Percentiles rank a stretch among this genome's conserved stretches.
phyloP scores from a whole-genome alignment of 2,329 filamentous ascomycete genomes.

The Zelopaecilomyces penicillatus region DNA sequence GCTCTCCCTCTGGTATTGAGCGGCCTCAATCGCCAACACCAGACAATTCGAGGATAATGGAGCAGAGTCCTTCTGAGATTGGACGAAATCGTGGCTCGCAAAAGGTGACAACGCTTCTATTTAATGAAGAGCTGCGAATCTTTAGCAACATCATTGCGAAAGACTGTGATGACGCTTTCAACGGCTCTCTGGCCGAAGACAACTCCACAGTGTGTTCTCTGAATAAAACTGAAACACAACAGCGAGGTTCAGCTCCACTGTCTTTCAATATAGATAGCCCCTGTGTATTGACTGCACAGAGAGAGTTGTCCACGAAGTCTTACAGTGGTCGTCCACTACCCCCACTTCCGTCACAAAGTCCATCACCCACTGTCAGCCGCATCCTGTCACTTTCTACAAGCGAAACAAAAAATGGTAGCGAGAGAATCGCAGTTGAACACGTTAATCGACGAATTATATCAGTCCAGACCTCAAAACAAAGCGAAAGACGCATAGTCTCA shows the following conservation, averaged over 20 bases:
- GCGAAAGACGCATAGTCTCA: conserved; percentile 40
- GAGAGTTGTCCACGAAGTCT: conserved; percentile 22
- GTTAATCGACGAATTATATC: conserved; percentile 22
- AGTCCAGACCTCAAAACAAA: conserved; percentile 23
- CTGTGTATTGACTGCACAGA: conserved; percentile 18
- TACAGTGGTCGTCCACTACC: conserved; percentile 46
- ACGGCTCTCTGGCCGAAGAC: conserved; percentile 46
- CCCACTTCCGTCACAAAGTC: conserved; percentile 30
- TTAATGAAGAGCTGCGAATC: conserved; percentile 70
- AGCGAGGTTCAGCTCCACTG: conserved; percentile 32
- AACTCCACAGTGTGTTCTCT: conserved; percentile 27
- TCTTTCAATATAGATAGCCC: conserved; percentile 32
- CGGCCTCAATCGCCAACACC: conserved; percentile 20
- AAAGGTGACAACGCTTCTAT: conserved; percentile 25
- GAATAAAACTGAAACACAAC: conserved; percentile 22
- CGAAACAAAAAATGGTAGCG: conserved; percentile 2
- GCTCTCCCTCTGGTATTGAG: conserved; percentile 13
- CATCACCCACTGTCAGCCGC: conserved; percentile 11
- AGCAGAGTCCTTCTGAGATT: conserved; percentile 19
- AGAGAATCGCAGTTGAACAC: neutral
- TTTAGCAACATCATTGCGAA: conserved; percentile 80
- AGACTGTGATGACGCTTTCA: conserved; percentile 89
- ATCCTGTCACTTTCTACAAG: conserved; percentile 19
- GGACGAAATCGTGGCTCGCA: conserved; percentile 11
- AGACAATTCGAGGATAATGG: conserved; percentile 17